A percentile compares a stretch with the other conserved stretches of the same genome.
phyloP scores from a whole-genome alignment of 768 basidiomycete genomes.

The Suillus decipiens region DNA sequence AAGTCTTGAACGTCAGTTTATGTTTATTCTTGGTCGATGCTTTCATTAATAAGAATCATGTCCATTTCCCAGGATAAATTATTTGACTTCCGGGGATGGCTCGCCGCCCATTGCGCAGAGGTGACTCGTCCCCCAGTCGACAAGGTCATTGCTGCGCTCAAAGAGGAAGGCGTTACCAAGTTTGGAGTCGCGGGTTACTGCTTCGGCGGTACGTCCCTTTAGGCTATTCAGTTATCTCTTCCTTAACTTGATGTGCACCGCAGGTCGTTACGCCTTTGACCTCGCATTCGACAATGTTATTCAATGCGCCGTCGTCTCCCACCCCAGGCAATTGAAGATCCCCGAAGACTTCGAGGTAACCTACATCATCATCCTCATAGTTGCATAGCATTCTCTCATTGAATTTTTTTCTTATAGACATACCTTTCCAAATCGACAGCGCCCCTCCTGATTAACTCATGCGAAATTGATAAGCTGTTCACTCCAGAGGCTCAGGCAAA shows the following conservation, averaged over 20 bases:
- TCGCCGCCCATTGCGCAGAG: slow-evolving; percentile 41
- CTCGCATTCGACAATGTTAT: slow-evolving; percentile 58
- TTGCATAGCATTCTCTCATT: not conserved
- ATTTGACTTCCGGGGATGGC: slow-evolving; percentile 47
- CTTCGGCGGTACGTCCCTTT: slow-evolving; percentile 33
- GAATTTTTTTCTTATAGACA: slow-evolving; percentile 39
- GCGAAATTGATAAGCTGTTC: slow-evolving; percentile 54
- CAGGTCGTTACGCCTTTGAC: slow-evolving; percentile 61
- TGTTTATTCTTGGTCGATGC: not conserved
- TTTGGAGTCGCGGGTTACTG: slow-evolving; percentile 47
- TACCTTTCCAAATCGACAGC: slow-evolving; percentile 45
- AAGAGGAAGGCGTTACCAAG: slow-evolving; percentile 37
- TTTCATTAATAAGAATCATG: not conserved
- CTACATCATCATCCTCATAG: not conserved
- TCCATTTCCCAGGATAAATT: slow-evolving; percentile 17
- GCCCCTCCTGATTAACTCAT: slow-evolving; percentile 70
- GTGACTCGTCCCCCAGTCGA: slow-evolving; percentile 38
- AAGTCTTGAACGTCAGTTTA: slow-evolving; percentile 13
- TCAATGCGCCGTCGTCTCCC: slow-evolving; percentile 50
- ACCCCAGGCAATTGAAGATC: slow-evolving; percentile 62
- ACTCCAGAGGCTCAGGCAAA: slow-evolving; percentile 42
- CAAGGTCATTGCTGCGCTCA: slow-evolving; percentile 39
- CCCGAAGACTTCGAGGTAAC: slow-evolving; percentile 64
- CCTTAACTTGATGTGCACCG: not conserved
- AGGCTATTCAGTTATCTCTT: not conserved